Base-by-base conservation (phyloP, 23 red algal genomes). In the Chondrus crispus region DNA sequence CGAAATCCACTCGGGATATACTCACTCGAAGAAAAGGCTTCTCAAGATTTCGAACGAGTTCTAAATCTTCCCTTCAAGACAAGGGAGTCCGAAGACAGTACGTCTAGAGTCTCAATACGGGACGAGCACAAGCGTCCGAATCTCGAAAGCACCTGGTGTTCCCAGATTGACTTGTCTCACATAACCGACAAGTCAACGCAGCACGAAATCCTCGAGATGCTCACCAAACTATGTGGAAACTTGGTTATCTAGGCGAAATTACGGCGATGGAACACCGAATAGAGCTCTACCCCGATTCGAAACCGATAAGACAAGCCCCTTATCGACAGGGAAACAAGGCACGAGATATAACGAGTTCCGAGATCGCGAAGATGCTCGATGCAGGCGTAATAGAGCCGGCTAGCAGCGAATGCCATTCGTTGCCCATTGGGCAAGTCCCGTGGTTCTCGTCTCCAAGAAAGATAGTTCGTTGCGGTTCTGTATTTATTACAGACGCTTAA, bases 261-360 rank as follows among this genome's bases (percentile, higher is more conserved):
- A 20, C 33, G n/a, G 52, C n/a, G 7, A 84, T 46, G 6, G 50
- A 72, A 51, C 79, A 84, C 43, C 79, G 79, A 62, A 84, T 84
- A 26, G 79, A 68, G 30, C 52, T 84, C 5, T 28, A 30, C 11
- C 40, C 6, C 30, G 81, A 42, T 2, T 2, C 52, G 10, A 10
- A 6, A 3, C 81, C 81, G 5, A 41, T 85, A 4, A 6, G 3
- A 13, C 1, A 46, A 13, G 48, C 52, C 33, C 81, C 51, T 4
- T 85, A 66, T 37, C 81, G 81, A 30, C 16, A 46, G 52, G 81
- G 55, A 4, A 40, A 8, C 28, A 62, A 62, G 41, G n/a, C 26
- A 68, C 28, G 79, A 84, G 79, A 64, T 39, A 60, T 84, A 20
- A 46, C 28, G 36, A 39, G 32, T 19, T 29, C 6, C 79, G 49